phyloP scores from a whole-genome alignment of 306 rosid species.

The Prunus salicina region DNA sequence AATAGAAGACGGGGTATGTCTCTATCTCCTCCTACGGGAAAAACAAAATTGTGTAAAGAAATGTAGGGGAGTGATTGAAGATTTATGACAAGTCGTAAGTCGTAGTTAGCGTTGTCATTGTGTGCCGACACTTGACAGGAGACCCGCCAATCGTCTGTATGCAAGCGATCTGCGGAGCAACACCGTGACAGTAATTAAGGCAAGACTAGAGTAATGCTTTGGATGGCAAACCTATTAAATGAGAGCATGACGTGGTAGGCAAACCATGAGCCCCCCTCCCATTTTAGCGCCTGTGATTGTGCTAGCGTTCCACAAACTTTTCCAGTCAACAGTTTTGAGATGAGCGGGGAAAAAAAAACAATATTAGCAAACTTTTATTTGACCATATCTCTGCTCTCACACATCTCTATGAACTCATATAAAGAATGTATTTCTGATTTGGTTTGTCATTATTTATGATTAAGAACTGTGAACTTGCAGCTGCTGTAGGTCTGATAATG shows the following conservation, averaged over 20 bases:
- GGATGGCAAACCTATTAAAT: background rate
- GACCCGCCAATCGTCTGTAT: background rate
- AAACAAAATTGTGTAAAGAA: no score
- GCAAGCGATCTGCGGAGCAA: background rate
- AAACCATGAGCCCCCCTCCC: no score
- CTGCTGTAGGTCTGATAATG: constrained; percentile 17
- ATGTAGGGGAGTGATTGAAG: no score
- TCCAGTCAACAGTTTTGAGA: background rate
- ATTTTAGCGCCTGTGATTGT: background rate
- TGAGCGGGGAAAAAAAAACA: background rate
- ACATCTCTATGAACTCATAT: constrained; percentile 66
- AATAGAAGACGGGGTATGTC: no score
- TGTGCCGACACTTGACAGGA: background rate
- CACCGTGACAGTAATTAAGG: background rate
- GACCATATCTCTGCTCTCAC: constrained; percentile 40
- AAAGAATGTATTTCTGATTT: constrained; percentile 56
- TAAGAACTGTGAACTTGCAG: background rate
- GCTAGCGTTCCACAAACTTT: background rate
- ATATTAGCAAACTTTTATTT: background rate
- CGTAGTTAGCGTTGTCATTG: background rate
- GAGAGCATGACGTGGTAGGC: no score
- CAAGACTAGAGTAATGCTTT: no score
- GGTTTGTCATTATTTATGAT: constrained; percentile 6
- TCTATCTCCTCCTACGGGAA: no score
- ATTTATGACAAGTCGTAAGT: no score